These are phyloP conservation scores for Cladophialophora chaetospira DNA, from an alignment of 2,329 filamentous ascomycete species.

Conservation along the genomic window DNA sequence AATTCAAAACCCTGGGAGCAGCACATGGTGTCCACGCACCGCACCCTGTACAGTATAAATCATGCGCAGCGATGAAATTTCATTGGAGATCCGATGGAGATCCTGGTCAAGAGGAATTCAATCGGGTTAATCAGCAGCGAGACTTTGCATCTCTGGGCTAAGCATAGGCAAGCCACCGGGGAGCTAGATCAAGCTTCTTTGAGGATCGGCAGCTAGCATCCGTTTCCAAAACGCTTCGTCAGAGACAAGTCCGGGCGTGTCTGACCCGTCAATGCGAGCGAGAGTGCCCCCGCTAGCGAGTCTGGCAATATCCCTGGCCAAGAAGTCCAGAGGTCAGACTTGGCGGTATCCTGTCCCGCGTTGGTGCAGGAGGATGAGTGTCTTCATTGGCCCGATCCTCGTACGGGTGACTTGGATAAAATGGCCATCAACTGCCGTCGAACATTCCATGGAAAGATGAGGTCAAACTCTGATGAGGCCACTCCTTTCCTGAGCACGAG, in stretches of 20 bases:
- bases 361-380: not conserved
- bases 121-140: slow-evolving; percentile 16
- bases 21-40: slow-evolving; percentile 9
- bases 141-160: slow-evolving; percentile 3
- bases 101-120: slow-evolving; percentile 6
- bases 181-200: slow-evolving; percentile 17
- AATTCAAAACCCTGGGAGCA: slow-evolving; percentile 13
- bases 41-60: not conserved
- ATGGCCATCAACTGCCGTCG: slow-evolving; percentile 5
- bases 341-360: not conserved
- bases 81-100: slow-evolving; percentile 7
- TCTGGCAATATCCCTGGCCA: not conserved
- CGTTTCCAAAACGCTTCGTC: slow-evolving; percentile 14
- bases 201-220: slow-evolving; percentile 23
- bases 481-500: slow-evolving; percentile 13
- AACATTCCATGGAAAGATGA: slow-evolving; percentile 21
- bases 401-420: slow-evolving; percentile 9
- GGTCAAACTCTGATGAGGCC: not conserved
- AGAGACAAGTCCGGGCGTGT: not conserved
- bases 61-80: slow-evolving; percentile 5
- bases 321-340: not conserved
- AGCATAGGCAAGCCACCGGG: slow-evolving; percentile 4
- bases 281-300: not conserved
- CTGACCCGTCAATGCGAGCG: slow-evolving; percentile 1
- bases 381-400: not conserved